Conservation (phyloP, 2,329 filamentous ascomycete species). For the Fusarium praegraminearum region DNA sequence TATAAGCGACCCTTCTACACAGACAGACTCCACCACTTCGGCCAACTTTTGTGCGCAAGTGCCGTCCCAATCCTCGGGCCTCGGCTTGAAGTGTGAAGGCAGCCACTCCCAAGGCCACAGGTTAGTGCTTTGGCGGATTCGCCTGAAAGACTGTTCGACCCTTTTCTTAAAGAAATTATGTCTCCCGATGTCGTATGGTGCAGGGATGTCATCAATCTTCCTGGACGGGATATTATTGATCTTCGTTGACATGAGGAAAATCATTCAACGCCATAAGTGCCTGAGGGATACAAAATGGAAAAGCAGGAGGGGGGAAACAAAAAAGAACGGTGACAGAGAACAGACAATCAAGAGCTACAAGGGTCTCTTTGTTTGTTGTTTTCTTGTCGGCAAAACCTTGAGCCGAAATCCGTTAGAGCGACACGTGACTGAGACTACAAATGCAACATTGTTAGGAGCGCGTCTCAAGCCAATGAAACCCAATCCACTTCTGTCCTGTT, state of each 20-base stretch:
- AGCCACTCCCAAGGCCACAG: constrained; percentile 15
- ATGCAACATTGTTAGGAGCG: too few species aligned
- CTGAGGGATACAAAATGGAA: not conserved
- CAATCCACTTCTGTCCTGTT: not conserved
- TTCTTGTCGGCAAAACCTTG: not conserved
- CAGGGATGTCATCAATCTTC: not conserved
- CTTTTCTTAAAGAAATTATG: not conserved
- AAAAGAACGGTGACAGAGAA: not conserved
- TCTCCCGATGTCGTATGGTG: not conserved
- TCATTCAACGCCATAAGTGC: not conserved
- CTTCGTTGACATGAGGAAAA: not conserved
- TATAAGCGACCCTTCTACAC: not conserved
- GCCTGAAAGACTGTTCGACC: not conserved
- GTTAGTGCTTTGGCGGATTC: not conserved
- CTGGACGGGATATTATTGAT: too few species aligned
- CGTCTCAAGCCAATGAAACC: not conserved
- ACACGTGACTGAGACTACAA: not conserved
- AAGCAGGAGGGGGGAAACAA: too few species aligned
- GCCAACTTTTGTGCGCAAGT: not conserved
- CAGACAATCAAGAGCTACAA: not conserved
- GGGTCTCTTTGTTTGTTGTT: not conserved
- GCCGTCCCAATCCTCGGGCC: not conserved
- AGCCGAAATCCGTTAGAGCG: not conserved
- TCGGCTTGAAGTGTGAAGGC: not conserved
- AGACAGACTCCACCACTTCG: not conserved